Base-by-base conservation (phyloP, 148 eudicot genomes). In the Pharnaceum exiguum region DNA sequence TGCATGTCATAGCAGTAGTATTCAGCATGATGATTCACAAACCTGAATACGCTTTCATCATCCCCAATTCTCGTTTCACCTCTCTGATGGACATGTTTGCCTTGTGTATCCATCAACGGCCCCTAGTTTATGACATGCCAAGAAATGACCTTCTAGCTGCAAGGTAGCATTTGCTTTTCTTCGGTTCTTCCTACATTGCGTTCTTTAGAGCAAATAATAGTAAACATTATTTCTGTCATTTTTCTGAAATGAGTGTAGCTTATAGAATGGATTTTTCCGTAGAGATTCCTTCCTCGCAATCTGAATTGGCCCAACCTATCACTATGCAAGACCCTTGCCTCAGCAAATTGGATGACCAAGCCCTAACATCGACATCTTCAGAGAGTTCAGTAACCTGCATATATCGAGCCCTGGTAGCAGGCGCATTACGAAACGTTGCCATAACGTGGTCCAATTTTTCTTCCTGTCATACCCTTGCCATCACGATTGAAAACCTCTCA, bases 301-400 rank as follows among this genome's bases (percentile, higher is more conserved):
- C 52, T 16, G 15, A 39, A 31, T 21, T 51, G 6, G 37, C 19
- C 16, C 58, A 35, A 30, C 13, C 40, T 12, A 23, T 6, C 40
- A 37, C 19, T 22, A 7, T 16, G 10, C 59, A 53, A n/a, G 39
- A 43, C 16, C 22, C 29, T 29, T 30, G 42, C 21, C 6, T 38
- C 1, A 30, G 3, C 43, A 57, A 49, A n/a, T 23, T 59, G 59
- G 51, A 60, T 5, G 72, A 45, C 13, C 21, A 7, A 5, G 38
- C 43, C 10, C 45, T 33, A n/a, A 36, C 44, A 52, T n/a, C 23
- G 13, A 36, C 60, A 22, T 17, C 24, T 0, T 36, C 60, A 35
- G 72, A 68, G 44, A 68, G 60, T 44, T 68, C 72, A 8, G 66
- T 68, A 5, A 68, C 66, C 23, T 59, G 72, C 55, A 68, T 53